A percentile compares a stretch with the other conserved stretches of the same genome.
Conservation (phyloP, 257 asterid genomes). For the Solanum chmielewskii region DNA sequence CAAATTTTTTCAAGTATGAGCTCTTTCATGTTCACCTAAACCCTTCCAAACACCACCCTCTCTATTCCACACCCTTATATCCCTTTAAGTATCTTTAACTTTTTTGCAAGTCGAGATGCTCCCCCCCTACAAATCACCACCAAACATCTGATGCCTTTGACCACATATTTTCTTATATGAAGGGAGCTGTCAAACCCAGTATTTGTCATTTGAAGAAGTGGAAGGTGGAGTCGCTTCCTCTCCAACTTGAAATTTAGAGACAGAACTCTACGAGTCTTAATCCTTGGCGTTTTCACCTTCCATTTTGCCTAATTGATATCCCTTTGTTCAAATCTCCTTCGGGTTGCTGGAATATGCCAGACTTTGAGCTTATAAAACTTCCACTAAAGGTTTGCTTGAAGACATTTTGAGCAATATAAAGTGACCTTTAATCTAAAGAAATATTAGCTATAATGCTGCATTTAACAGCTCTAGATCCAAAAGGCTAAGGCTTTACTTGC, state of each 20-base stretch:
- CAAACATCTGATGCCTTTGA: no score
- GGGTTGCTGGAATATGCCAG: not conserved
- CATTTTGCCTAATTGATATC: not conserved
- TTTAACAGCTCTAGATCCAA: not conserved
- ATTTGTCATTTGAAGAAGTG: not conserved
- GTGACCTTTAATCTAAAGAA: not conserved
- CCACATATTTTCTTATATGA: not conserved
- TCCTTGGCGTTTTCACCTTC: not conserved
- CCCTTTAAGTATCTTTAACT: not conserved
- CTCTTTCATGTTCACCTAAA: not conserved
- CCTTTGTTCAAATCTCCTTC: not conserved
- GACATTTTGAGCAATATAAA: not conserved
- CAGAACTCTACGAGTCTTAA: not conserved
- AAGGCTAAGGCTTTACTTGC: constrained; percentile 6
- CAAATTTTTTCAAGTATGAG: not conserved
- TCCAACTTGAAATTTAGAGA: not conserved
- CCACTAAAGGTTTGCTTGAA: not conserved
- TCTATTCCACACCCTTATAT: not conserved
- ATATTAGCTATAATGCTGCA: not conserved
- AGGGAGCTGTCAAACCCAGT: not conserved
- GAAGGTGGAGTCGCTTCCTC: not conserved
- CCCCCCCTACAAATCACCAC: no score
- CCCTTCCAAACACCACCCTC: no score
- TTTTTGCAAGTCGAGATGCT: no score
- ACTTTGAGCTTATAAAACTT: not conserved